Conservation (phyloP, 2,329 filamentous ascomycete genomes). For the Fusarium coicis region DNA sequence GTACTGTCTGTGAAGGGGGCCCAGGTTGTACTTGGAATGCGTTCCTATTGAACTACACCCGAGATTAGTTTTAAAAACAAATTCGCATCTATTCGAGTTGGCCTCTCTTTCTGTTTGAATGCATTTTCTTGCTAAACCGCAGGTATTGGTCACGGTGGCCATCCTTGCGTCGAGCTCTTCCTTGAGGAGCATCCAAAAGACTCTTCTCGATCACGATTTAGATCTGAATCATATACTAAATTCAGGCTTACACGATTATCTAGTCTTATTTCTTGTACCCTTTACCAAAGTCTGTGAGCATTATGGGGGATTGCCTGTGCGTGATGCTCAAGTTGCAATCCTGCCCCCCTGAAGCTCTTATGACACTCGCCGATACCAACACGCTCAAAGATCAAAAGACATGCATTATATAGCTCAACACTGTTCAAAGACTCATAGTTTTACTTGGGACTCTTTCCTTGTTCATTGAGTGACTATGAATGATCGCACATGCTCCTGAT, state of each 20-base stretch:
- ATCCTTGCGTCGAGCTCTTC: not conserved
- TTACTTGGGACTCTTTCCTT: not conserved
- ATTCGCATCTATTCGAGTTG: no score
- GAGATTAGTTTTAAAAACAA: no score
- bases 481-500: not conserved
- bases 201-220: not conserved
- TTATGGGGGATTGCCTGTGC: not conserved
- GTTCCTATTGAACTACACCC: not conserved
- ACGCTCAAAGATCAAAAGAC: not conserved
- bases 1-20: not conserved
- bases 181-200: no score
- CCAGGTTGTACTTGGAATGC: not conserved
- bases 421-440: rapidly evolving
- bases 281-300: rapidly evolving
- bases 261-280: rapidly evolving
- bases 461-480: not conserved
- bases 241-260: rapidly evolving
- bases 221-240: not conserved
- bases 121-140: not conserved
- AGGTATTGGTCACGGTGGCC: not conserved
- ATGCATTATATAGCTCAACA: no score
- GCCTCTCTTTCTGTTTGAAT: no score
- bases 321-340: not conserved
- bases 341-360: not conserved
- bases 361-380: not conserved